Conservation (phyloP, 2,329 filamentous ascomycete genomes). For the Cryphonectria carpinicola region DNA sequence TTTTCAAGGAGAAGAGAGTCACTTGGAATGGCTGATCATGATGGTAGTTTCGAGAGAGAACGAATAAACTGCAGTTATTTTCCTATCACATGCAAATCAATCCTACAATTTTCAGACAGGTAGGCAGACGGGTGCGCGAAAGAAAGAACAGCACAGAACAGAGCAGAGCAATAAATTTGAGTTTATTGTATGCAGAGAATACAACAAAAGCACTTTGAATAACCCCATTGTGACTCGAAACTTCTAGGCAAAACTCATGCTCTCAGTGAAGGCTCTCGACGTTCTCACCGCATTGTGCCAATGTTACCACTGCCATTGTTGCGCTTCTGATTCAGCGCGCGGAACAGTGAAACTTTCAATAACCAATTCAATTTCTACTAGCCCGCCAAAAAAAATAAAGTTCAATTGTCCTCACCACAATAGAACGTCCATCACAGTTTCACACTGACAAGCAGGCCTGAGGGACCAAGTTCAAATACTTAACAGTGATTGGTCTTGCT, state of each 20-base stretch:
- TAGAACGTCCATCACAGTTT: not conserved
- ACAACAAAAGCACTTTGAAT: no score
- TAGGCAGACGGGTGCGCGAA: no score
- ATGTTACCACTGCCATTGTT: not conserved
- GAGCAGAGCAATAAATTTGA: no score
- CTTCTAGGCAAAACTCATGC: no score
- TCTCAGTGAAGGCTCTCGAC: not conserved
- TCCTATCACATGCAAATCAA: not conserved
- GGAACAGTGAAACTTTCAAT: not conserved
- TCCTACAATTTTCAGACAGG: not conserved
- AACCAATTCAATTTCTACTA: not conserved
- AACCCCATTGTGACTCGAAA: no score
- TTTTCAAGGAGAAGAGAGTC: conserved; percentile 49
- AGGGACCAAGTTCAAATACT: not conserved
- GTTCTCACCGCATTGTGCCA: not conserved
- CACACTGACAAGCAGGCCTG: not conserved
- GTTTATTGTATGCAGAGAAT: no score
- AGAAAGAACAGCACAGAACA: not conserved
- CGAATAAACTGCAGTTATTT: not conserved
- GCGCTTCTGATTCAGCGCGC: not conserved
- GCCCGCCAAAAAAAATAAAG: not conserved
- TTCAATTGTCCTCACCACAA: not conserved
- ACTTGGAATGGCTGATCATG: conserved; percentile 38
- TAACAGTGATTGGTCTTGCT: not conserved
- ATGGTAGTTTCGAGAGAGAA: not conserved